These are phyloP conservation scores for Phragmites australis DNA, from an alignment of 176 grass and related monocot species.

Conservation along the genomic window DNA sequence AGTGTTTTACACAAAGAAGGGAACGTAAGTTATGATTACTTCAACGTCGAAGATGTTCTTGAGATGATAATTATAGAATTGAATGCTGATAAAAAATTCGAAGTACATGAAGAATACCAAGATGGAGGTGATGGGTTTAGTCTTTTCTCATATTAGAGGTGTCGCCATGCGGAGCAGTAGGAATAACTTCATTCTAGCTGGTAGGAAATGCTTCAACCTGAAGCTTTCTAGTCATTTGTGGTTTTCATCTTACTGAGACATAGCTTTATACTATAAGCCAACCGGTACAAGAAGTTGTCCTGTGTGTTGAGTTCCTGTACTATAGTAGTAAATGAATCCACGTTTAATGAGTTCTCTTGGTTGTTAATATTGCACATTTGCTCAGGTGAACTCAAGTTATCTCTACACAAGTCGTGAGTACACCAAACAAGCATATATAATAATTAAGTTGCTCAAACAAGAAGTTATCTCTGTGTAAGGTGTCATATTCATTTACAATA, in stretches of 20 bases:
- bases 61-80: conserved; percentile 58
- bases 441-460: conserved; percentile 33
- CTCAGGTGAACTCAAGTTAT: conserved; percentile 23
- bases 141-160: conserved; percentile 56
- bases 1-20: conserved; percentile 30
- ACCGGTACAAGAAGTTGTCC: conserved; percentile 54
- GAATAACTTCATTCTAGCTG: conserved; percentile 49
- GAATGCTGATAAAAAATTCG: conserved; percentile 53
- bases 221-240: conserved; percentile 49
- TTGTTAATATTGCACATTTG: conserved; percentile 43
- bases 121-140: conserved; percentile 60
- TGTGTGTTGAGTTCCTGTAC: conserved; percentile 60
- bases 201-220: conserved; percentile 45
- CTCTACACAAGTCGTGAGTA: conserved; percentile 36
- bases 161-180: conserved; percentile 30
- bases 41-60: conserved; percentile 51
- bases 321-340: conserved; percentile 48
- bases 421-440: neutral
- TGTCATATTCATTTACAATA: conserved; percentile 9
- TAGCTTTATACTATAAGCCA: conserved; percentile 60
- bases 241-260: conserved; percentile 43
- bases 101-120: conserved; percentile 52
- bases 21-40: conserved; percentile 42
- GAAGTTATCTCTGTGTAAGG: conserved; percentile 16
- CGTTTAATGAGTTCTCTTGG: conserved; percentile 52